These are phyloP conservation scores for Suhomyces bolitotheri DNA, from an alignment of 1,139 yeast species.

Conservation along the genomic window DNA sequence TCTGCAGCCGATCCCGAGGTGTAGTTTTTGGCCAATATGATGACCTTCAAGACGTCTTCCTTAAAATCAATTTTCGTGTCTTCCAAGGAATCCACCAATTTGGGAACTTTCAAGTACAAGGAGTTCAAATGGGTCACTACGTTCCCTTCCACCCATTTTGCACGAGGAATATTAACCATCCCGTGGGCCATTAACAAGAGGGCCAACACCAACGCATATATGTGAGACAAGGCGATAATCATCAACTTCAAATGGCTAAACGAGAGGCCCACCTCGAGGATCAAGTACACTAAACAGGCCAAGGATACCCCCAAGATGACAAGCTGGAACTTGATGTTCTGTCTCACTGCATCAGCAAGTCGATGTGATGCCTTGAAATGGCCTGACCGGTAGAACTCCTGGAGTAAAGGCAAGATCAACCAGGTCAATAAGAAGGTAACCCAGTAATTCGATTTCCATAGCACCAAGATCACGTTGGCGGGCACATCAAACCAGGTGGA, in stretches of 20 bases:
- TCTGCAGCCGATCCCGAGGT: slow-evolving; percentile 35
- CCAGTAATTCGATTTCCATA: slow-evolving; percentile 84
- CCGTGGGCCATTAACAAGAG: slow-evolving; percentile 89
- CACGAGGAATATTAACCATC: slow-evolving; percentile 63
- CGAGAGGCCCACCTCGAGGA: slow-evolving; percentile 61
- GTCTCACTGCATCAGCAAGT: slow-evolving; percentile 56
- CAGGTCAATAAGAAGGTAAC: slow-evolving; percentile 74
- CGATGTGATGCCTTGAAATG: slow-evolving; percentile 49
- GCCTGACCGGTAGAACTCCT: slow-evolving; percentile 74
- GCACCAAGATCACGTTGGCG: slow-evolving; percentile 47
- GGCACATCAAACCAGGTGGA: slow-evolving; percentile 32
- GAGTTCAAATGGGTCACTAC: slow-evolving; percentile 39
- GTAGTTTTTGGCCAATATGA: slow-evolving; percentile 42
- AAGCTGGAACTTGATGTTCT: slow-evolving; percentile 62
- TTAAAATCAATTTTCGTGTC: slow-evolving; percentile 64
- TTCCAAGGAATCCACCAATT: slow-evolving; percentile 58
- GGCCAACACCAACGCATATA: slow-evolving; percentile 74
- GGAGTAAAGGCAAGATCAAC: slow-evolving; percentile 68
- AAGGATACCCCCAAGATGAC: slow-evolving; percentile 54
- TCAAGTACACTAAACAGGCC: slow-evolving; percentile 58
- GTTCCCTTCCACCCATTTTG: slow-evolving; percentile 52
- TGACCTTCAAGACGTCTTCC: slow-evolving; percentile 66
- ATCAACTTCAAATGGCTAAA: slow-evolving; percentile 61
- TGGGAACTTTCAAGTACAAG: slow-evolving; percentile 57
- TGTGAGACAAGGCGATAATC: slow-evolving; percentile 74